Evolutionary conservation across 2,329 filamentous ascomycete species (phyloP).

Genomic region (Arthroderma sp.): DNA sequence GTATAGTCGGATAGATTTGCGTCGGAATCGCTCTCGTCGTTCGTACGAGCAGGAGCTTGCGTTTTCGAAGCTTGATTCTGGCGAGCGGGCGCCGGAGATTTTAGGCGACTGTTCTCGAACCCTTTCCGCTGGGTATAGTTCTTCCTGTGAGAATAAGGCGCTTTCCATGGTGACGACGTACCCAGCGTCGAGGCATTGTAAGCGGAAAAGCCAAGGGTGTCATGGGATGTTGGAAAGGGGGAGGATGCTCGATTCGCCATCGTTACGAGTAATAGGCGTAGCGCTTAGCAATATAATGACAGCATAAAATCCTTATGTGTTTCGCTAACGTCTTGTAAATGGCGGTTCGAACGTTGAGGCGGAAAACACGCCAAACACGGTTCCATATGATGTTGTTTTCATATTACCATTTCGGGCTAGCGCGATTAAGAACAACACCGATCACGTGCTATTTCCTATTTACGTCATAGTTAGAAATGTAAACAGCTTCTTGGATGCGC

Average conservation of each 20-base stretch:
- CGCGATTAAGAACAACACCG: neutral
- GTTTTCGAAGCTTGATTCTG: too few relatives aligned
- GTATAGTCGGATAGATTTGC: constrained; percentile 28
- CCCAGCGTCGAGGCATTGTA: constrained; percentile 25
- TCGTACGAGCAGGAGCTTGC: constrained; percentile 13
- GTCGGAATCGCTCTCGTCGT: constrained; percentile 22
- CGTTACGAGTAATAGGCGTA: constrained; percentile 5
- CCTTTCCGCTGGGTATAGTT: neutral
- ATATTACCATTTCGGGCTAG: constrained; percentile 4
- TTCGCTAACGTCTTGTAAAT: neutral
- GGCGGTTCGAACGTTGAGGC: neutral
- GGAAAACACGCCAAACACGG: neutral
- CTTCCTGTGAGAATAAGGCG: neutral
- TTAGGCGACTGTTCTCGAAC: neutral
- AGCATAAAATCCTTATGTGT: neutral
- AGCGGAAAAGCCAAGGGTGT: constrained; percentile 29
- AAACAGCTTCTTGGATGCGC: too few relatives aligned
- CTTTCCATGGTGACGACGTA: constrained; percentile 20
- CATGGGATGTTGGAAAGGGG: constrained; percentile 28
- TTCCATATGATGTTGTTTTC: constrained; percentile 1
- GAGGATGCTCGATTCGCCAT: constrained; percentile 28
- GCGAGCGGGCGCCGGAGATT: too few relatives aligned
- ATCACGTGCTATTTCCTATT: too few relatives aligned
- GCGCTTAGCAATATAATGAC: too few relatives aligned
- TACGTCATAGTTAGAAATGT: too few relatives aligned